Conservation (phyloP, 129 eudicot species). For the Rutidosis leptorrhynchoides region DNA sequence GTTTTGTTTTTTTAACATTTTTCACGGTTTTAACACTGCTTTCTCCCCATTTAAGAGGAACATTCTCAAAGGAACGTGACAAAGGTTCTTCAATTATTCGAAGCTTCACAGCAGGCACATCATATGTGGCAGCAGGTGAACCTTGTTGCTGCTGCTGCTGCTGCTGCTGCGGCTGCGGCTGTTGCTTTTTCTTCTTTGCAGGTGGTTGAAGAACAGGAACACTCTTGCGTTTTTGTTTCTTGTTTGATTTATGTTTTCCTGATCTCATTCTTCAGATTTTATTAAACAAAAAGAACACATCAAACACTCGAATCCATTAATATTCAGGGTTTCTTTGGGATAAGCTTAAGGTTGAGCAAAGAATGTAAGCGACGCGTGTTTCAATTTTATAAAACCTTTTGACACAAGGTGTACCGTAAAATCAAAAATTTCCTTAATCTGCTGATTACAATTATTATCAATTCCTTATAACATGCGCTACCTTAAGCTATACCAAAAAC, state of each 20-base stretch:
- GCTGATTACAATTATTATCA: background rate
- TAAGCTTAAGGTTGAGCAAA: conserved; percentile 12
- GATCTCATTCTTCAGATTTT: conserved; percentile 41
- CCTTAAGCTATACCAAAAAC: conserved; percentile 7
- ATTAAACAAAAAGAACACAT: conserved; percentile 29
- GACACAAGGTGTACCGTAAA: background rate
- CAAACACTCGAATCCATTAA: conserved; percentile 7
- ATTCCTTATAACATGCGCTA: conserved; percentile 3
- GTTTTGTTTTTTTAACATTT: conserved; percentile 25
- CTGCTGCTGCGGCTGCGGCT: conserved; percentile 26
- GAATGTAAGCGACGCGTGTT: background rate
- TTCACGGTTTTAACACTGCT: conserved; percentile 28
- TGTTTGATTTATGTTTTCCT: conserved; percentile 44
- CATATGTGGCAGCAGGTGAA: conserved; percentile 53
- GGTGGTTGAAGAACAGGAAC: conserved; percentile 36
- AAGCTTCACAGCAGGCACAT: conserved; percentile 41
- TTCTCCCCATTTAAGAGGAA: conserved; percentile 32
- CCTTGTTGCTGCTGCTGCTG: conserved; percentile 35
- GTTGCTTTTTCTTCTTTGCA: conserved; percentile 63
- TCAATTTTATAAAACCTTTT: conserved; percentile 11
- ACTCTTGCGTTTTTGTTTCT: conserved; percentile 59
- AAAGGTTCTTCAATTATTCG: conserved; percentile 40
- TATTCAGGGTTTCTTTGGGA: conserved; percentile 15
- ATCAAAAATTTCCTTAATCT: background rate
- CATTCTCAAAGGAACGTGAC: conserved; percentile 26